phyloP scores from a whole-genome alignment of 148 eudicot genomes.

The Rhododendron williamsianum region DNA sequence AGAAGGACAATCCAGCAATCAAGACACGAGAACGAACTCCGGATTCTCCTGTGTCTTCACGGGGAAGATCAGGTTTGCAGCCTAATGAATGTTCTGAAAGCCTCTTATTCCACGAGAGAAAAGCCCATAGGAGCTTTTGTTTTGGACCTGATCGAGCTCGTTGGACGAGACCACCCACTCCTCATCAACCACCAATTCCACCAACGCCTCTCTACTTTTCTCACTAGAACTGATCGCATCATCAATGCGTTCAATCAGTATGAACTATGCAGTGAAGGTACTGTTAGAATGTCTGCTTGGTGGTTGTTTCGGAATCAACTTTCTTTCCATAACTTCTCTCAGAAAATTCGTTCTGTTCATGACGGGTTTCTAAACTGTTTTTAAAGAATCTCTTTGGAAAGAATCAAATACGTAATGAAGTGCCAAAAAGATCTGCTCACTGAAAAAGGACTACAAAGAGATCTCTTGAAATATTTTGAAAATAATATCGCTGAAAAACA shows the following conservation, averaged over 20 bases:
- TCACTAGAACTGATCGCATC: slow-evolving; percentile 8
- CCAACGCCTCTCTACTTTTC: not conserved
- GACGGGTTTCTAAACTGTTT: too few relatives aligned
- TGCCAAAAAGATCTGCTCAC: too few relatives aligned
- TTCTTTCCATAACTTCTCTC: too few relatives aligned
- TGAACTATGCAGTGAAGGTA: not conserved
- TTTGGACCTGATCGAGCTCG: slow-evolving; percentile 15
- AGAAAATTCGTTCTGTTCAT: too few relatives aligned
- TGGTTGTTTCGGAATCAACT: too few relatives aligned
- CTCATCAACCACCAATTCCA: slow-evolving; percentile 22
- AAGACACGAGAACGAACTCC: not conserved
- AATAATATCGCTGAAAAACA: too few relatives aligned
- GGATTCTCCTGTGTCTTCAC: slow-evolving; percentile 6
- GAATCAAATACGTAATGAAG: too few relatives aligned
- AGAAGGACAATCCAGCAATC: slow-evolving; percentile 16
- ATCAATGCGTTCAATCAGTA: slow-evolving; percentile 1
- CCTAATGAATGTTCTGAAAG: slow-evolving; percentile 10
- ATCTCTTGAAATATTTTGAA: too few relatives aligned
- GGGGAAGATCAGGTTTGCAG: slow-evolving; percentile 10
- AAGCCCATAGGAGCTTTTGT: slow-evolving; percentile 7
- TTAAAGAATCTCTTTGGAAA: too few relatives aligned
- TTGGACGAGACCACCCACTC: slow-evolving; percentile 8
- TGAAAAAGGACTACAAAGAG: too few relatives aligned
- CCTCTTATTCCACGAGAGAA: slow-evolving; percentile 7
- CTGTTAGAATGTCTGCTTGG: too few relatives aligned